phyloP scores from a whole-genome alignment of 768 basidiomycete genomes.

The Pulveroboletus ravenelii region DNA sequence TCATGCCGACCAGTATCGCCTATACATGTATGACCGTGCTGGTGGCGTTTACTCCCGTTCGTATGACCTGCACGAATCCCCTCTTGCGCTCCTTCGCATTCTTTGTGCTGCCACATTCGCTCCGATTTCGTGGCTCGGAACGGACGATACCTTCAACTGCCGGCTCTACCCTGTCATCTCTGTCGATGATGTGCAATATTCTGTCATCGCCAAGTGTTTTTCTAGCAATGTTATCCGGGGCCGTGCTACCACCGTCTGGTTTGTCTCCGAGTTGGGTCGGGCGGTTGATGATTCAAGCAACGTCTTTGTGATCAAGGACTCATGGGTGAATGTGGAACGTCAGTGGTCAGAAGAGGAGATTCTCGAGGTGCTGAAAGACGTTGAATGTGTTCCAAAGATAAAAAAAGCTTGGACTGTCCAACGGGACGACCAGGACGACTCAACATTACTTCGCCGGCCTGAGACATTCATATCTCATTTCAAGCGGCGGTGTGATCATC shows the following conservation, averaged over 20 bases:
- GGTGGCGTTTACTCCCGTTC: neutral
- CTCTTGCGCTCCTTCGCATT: neutral
- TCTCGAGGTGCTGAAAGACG: neutral
- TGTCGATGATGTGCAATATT: neutral
- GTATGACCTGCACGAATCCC: neutral
- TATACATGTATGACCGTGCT: constrained; percentile 1
- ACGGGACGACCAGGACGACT: neutral
- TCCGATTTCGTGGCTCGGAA: neutral
- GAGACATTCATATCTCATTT: neutral
- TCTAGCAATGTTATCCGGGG: neutral
- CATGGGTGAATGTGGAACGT: neutral
- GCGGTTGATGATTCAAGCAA: neutral
- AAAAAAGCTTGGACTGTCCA: neutral
- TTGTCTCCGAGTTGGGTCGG: neutral
- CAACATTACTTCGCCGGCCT: neutral
- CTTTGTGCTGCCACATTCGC: neutral
- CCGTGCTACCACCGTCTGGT: neutral
- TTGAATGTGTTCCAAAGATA: neutral
- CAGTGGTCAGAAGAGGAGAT: neutral
- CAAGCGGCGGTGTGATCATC: neutral
- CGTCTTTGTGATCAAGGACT: neutral
- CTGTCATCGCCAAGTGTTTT: neutral
- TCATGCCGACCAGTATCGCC: neutral
- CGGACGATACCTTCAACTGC: neutral
- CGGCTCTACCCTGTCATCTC: neutral